A percentile compares a stretch with the other conserved stretches of the same genome.
phyloP scores from a whole-genome alignment of 768 basidiomycete species.

The Austroboletus festivus region DNA sequence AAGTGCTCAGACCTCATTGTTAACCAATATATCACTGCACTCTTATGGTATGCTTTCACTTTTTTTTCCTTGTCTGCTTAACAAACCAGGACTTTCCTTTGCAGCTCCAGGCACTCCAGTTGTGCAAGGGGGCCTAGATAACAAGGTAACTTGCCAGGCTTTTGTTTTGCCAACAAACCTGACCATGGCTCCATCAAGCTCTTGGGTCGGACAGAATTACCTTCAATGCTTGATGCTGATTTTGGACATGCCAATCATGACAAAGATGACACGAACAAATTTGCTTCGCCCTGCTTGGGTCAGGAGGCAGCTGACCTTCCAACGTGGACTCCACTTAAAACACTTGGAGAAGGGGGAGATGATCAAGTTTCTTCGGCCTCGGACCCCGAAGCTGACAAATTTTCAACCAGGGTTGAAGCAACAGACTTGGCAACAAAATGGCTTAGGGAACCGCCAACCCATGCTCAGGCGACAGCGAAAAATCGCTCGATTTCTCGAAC shows the following conservation, averaged over 20 bases:
- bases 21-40: constrained; percentile 1
- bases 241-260: not conserved
- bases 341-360: not conserved
- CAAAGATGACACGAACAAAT: not conserved
- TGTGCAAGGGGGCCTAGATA: no score
- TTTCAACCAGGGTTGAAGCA: not conserved
- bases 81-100: not conserved
- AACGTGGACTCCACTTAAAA: constrained; percentile 20
- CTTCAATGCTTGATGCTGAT: no score
- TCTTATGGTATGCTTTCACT: constrained; percentile 12
- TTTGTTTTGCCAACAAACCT: no score
- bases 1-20: no score
- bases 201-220: no score
- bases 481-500: not conserved
- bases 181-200: no score
- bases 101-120: constrained; percentile 12
- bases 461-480: no score
- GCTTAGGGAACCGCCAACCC: no score
- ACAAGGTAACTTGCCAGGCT: no score
- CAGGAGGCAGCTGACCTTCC: constrained; percentile 16
- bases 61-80: not conserved
- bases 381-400: constrained; percentile 12
- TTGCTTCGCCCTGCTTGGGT: not conserved
- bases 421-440: no score
- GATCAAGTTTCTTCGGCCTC: not conserved